Evolutionary conservation across 768 basidiomycete genomes (phyloP), one percentile per base, ranked within the genome.

Genomic region (Trametes coccinea): DNA sequence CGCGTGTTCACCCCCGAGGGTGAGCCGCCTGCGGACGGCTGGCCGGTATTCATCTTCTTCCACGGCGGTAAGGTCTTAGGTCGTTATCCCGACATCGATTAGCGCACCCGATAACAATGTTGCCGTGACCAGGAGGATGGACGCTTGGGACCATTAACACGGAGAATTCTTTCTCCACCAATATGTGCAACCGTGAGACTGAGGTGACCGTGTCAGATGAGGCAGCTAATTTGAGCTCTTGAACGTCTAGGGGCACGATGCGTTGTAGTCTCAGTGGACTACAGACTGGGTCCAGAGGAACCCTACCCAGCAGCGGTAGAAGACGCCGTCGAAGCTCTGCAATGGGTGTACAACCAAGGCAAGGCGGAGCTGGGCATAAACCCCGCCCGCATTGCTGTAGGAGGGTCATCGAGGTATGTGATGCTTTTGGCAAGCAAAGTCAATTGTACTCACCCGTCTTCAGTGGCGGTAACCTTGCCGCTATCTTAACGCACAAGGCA

Each of bases 31-130:
- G 69, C 67, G 2, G 72, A 70, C 0, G 89, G 89, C 16, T 90
- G 89, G 89, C 88, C 88, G 0, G 81, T 84, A 2, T 82, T 90
- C 61, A 79, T 89, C 46, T 91, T 81, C 79, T 89, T 86, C 70
- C 90, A 90, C 63, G 90, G 90, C 54, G 89, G 89, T 83, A 61
- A 56, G 79, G 56, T 11, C 17, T 83, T 61, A 56, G 79, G 56
- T 11, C 17, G 51, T 51, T 14, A n/a, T 4, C 10, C 47, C 30
- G 30, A 10, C 8, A 11, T 33, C 16, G 8, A 50, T 5, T 2
- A 5, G 17, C 46, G 29, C 33, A 48, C 7, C 31, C 17, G 41
- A 30, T 62, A 30, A 57, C 30, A 17, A 22, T 22, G 22, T 22
- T 52, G 48, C 51, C 31, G 14, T 9, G 51, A 17, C 22, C 65